A percentile compares a stretch with the other conserved stretches of the same genome.
These are phyloP conservation scores for Suillus paluster DNA, from an alignment of 768 basidiomycete genomes.

Conservation along the genomic window DNA sequence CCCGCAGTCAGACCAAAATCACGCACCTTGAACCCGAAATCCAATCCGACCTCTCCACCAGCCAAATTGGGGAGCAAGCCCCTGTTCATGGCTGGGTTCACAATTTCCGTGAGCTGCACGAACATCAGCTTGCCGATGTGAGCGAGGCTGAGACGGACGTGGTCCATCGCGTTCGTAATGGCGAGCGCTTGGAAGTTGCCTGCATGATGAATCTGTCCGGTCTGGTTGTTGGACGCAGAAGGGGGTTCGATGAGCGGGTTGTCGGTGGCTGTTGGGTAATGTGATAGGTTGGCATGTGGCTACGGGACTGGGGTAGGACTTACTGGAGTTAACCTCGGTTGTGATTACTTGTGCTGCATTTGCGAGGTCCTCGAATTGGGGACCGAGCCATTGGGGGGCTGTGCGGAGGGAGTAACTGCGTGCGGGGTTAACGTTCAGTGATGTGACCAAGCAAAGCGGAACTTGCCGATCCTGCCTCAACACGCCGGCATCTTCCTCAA, in stretches of 20 bases:
- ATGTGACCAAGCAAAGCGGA: neutral
- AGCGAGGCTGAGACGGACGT: constrained; percentile 73
- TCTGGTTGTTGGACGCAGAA: constrained; percentile 47
- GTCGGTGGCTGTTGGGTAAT: constrained; percentile 67
- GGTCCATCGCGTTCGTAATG: constrained; percentile 87
- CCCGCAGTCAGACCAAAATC: neutral
- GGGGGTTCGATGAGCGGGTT: constrained; percentile 88
- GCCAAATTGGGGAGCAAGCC: constrained; percentile 82
- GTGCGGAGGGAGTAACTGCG: constrained; percentile 58
- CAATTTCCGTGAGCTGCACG: constrained; percentile 59
- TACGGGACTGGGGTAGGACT: constrained; percentile 28
- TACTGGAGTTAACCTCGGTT: constrained; percentile 83
- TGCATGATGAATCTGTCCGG: constrained; percentile 69
- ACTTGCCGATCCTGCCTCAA: constrained; percentile 81
- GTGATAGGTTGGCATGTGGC: neutral
- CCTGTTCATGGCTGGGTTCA: constrained; percentile 67
- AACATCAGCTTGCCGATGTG: constrained; percentile 75
- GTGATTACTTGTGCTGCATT: constrained; percentile 65
- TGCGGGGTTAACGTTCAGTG: neutral
- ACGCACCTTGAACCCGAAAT: constrained; percentile 71
- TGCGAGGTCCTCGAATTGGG: constrained; percentile 81
- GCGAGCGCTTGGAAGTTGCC: constrained; percentile 92
- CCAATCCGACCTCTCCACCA: constrained; percentile 77
- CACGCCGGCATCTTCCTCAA: constrained; percentile 71
- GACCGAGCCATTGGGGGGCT: constrained; percentile 84